Conservation (phyloP, 2,329 filamentous ascomycete species). For the Fusarium lyarnte region DNA sequence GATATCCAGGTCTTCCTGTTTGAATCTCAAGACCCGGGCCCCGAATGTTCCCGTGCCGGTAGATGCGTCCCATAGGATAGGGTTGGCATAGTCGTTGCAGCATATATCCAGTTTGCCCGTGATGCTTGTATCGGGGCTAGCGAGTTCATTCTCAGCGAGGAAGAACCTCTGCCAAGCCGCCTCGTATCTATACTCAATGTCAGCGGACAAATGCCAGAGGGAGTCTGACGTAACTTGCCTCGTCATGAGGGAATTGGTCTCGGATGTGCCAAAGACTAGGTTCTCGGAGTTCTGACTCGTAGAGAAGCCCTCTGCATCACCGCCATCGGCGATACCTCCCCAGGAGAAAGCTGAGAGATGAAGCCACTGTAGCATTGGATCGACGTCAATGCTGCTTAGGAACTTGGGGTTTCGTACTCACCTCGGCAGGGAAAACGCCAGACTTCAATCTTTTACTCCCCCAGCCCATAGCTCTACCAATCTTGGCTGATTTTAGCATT, state of each 20-base stretch:
- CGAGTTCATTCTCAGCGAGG: not conserved
- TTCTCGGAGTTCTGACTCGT: not conserved
- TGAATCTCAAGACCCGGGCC: not conserved
- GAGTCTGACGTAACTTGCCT: not conserved
- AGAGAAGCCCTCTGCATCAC: not conserved
- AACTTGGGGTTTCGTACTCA: too few species aligned
- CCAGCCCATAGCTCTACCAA: too few species aligned
- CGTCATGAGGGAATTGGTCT: not conserved
- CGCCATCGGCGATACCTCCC: accelerated
- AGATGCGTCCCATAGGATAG: not conserved
- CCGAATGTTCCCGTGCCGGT: not conserved
- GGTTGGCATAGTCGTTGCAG: not conserved
- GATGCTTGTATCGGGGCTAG: not conserved
- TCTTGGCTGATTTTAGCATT: too few species aligned
- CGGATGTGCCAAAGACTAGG: not conserved
- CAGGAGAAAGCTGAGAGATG: not conserved
- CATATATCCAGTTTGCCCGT: not conserved
- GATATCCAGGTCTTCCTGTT: not conserved
- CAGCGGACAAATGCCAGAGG: not conserved
- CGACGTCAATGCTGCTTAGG: too few species aligned
- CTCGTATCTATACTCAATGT: not conserved
- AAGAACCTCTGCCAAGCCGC: not conserved
- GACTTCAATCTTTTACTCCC: too few species aligned
- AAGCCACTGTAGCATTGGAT: not conserved
- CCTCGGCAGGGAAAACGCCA: too few species aligned